A percentile compares a stretch with the other conserved stretches of the same genome.
phyloP scores from a whole-genome alignment of 164 flowering plant species.

The Kalanchoe fedtschenkoi region DNA sequence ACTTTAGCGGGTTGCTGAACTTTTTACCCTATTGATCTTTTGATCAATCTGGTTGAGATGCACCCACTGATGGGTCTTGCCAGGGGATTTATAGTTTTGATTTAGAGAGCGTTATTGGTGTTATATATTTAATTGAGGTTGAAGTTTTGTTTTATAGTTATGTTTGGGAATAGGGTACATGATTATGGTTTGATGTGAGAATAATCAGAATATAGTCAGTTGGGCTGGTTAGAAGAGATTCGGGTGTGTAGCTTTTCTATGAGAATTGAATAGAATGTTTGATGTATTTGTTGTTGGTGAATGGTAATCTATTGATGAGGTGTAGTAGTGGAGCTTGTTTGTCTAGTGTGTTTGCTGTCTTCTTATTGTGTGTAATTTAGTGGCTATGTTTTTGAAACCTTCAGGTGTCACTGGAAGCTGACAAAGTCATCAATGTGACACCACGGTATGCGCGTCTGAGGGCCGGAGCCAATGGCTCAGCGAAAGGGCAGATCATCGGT shows the following conservation, averaged over 20 bases:
- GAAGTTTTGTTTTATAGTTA: no score
- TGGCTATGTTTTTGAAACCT: not conserved
- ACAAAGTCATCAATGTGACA: slow-evolving; percentile 88
- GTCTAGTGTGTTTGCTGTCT: not conserved
- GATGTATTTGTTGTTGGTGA: not conserved
- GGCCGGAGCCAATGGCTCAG: slow-evolving; percentile 78
- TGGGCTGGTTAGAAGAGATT: no score
- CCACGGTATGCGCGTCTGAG: slow-evolving; percentile 88
- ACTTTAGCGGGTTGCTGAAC: no score
- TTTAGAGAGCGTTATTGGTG: no score
- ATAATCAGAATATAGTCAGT: no score
- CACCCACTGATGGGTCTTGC: not conserved
- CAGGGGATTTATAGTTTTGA: no score
- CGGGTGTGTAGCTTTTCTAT: no score
- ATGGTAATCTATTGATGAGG: not conserved
- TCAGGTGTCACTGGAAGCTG: slow-evolving; percentile 85
- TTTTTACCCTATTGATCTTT: no score
- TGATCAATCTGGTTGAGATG: no score
- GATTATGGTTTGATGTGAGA: no score
- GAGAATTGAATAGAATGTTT: not conserved
- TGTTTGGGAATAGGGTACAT: no score
- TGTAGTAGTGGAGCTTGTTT: not conserved
- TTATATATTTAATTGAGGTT: no score
- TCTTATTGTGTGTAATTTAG: not conserved
- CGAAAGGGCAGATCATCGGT: slow-evolving; percentile 82